These are phyloP conservation scores for Cryomyces minteri DNA, from an alignment of 495 filamentous ascomycete genomes.

Conservation along the genomic window DNA sequence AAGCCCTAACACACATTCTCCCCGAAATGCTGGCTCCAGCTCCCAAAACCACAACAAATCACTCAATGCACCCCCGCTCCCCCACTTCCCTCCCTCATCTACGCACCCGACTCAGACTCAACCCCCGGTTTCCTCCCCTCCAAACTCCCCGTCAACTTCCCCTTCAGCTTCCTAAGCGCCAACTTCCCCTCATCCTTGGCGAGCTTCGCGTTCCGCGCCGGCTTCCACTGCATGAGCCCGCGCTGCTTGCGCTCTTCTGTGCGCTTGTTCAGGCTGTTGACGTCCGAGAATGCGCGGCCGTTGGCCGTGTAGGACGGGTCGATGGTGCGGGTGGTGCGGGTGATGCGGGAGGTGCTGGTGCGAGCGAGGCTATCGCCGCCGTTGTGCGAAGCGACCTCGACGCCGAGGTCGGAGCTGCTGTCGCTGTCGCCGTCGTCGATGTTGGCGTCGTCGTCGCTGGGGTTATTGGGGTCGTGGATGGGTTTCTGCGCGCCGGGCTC, in stretches of 20 bases:
- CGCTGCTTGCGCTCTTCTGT: conserved; percentile 49
- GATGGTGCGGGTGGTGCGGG: no score
- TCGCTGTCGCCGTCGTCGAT: conserved; percentile 24
- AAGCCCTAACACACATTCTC: no score
- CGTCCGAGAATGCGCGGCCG: not conserved
- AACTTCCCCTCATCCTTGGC: conserved; percentile 51
- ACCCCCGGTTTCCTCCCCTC: conserved; percentile 49
- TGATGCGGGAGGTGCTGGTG: no score
- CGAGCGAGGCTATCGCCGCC: no score
- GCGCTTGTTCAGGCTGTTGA: conserved; percentile 35
- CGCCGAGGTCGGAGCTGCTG: conserved; percentile 23
- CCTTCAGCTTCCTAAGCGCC: conserved; percentile 35
- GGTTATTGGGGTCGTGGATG: conserved; percentile 37
- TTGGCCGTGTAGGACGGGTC: no score
- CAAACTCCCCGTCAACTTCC: conserved; percentile 29
- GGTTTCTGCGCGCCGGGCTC: conserved; percentile 36
- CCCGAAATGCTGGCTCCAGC: no score
- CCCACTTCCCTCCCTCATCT: no score
- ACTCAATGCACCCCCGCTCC: no score
- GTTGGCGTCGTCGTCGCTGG: conserved; percentile 24
- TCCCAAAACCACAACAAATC: no score
- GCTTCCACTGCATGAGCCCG: conserved; percentile 63
- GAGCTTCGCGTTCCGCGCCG: conserved; percentile 48
- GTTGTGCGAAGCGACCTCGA: conserved; percentile 14
- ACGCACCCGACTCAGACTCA: conserved; percentile 28